Conservation (phyloP, 208 protist genomes). For the Spongospora subterranea region DNA sequence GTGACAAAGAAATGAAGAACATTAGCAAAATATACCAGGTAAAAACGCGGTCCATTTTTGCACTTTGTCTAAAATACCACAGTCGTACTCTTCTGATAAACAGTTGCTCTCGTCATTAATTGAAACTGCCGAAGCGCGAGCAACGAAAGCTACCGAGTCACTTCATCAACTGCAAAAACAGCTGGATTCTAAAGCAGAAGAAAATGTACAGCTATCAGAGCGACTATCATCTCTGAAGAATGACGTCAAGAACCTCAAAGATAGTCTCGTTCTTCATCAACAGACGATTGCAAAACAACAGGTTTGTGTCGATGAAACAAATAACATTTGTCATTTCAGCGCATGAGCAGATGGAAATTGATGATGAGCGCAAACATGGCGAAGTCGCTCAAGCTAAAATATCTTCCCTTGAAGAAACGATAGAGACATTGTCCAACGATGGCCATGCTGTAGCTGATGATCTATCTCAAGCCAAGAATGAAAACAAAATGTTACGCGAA, state of each 20-base stretch:
- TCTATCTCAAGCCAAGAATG: background rate
- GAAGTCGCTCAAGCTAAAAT: background rate
- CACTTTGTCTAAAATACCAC: background rate
- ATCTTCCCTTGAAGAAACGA: conserved; percentile 10
- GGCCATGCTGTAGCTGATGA: background rate
- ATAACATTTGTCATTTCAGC: background rate
- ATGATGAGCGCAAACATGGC: background rate
- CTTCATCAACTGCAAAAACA: background rate
- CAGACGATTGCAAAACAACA: conserved; percentile 32
- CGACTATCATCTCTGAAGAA: background rate
- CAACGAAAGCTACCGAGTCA: background rate
- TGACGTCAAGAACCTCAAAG: background rate
- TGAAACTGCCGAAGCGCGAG: background rate
- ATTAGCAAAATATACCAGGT: conserved; percentile 22
- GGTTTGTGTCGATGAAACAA: too few relatives aligned
- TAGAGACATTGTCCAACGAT: conserved; percentile 19
- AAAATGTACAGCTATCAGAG: background rate
- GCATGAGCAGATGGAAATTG: background rate
- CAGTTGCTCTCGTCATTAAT: background rate
- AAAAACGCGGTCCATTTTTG: background rate
- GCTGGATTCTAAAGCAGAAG: too few relatives aligned
- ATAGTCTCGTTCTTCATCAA: background rate
- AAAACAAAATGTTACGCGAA: background rate
- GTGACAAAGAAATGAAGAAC: background rate
- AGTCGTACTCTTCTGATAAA: conserved; percentile 43